Conservation (phyloP, 192 early-diverging fungal genomes). For the Radiomyces spectabilis region DNA sequence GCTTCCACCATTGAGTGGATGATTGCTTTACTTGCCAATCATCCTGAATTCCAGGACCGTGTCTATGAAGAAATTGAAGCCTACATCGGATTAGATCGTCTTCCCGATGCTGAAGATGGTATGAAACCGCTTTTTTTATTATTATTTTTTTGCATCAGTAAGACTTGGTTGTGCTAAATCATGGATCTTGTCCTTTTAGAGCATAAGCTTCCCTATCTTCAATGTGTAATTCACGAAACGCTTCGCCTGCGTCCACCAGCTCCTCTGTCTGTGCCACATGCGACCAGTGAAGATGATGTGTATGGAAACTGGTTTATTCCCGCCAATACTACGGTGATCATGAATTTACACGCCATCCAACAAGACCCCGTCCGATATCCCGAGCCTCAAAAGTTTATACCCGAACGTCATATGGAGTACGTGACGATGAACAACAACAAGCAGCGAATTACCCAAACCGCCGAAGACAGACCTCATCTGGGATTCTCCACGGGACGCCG, state of each 20-base stretch:
- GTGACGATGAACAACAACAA: not conserved
- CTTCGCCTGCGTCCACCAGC: conserved; percentile 20
- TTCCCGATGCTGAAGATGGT: conserved; percentile 22
- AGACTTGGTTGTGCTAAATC: not conserved
- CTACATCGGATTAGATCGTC: conserved; percentile 11
- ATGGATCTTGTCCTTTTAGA: conserved; percentile 5
- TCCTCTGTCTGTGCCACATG: conserved; percentile 26
- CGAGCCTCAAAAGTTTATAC: conserved; percentile 39
- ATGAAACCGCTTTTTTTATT: not conserved
- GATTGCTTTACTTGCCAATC: conserved; percentile 18
- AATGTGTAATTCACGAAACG: conserved; percentile 29
- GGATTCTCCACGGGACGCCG: conserved; percentile 29
- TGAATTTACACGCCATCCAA: conserved; percentile 51
- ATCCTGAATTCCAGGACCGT: conserved; percentile 24
- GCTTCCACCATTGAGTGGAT: conserved; percentile 27
- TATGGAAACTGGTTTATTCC: conserved; percentile 43
- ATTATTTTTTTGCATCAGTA: not conserved
- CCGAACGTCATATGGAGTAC: conserved; percentile 35
- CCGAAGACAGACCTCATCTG: conserved; percentile 19
- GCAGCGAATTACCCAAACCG: not conserved
- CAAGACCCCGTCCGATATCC: conserved; percentile 28
- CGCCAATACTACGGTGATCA: conserved; percentile 37
- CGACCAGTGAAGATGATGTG: conserved; percentile 17
- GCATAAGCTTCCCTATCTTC: conserved; percentile 16
- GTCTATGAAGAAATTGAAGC: conserved; percentile 20